Evolutionary conservation across 2,329 filamentous ascomycete species (phyloP).

Genomic region (Sphaerostilbella broomeana): DNA sequence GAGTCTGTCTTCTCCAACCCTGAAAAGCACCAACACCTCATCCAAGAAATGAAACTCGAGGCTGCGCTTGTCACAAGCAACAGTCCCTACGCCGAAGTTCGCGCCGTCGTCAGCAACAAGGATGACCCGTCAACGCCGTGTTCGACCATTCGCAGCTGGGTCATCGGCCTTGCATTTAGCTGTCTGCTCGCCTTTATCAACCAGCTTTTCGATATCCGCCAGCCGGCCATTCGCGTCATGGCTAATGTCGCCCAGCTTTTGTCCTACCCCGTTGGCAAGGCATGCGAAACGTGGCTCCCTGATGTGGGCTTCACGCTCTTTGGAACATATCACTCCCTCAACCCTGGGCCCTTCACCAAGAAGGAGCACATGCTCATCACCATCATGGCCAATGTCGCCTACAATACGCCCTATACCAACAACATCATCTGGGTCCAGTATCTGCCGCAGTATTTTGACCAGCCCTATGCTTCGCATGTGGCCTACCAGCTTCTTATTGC

Average conservation of each 20-base stretch:
- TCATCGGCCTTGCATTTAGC: slow-evolving; percentile 46
- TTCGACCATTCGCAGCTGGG: slow-evolving; percentile 50
- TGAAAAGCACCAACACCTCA: slow-evolving; percentile 41
- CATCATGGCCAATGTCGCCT: slow-evolving; percentile 56
- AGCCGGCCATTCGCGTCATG: slow-evolving; percentile 47
- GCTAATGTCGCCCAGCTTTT: slow-evolving; percentile 51
- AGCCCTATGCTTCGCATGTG: slow-evolving; percentile 45
- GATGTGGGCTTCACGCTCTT: slow-evolving; percentile 42
- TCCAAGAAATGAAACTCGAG: slow-evolving; percentile 50
- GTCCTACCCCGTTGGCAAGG: slow-evolving; percentile 48
- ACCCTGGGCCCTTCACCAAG: slow-evolving; percentile 50
- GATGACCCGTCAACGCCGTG: slow-evolving; percentile 44
- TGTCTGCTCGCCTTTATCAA: slow-evolving; percentile 45
- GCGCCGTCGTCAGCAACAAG: slow-evolving; percentile 50
- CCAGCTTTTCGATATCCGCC: slow-evolving; percentile 52
- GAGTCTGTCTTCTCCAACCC: slow-evolving; percentile 38
- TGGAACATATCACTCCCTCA: slow-evolving; percentile 42
- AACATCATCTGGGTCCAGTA: slow-evolving; percentile 50
- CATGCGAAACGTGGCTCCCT: slow-evolving; percentile 44
- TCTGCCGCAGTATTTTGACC: slow-evolving; percentile 48
- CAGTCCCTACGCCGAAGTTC: slow-evolving; percentile 52
- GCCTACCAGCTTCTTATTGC: slow-evolving; percentile 50
- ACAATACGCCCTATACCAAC: slow-evolving; percentile 47
- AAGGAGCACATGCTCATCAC: slow-evolving; percentile 58
- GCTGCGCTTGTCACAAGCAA: slow-evolving; percentile 48